Evolutionary conservation across 805 yeast species (phyloP).

Genomic region (Saturnispora besseyi): DNA sequence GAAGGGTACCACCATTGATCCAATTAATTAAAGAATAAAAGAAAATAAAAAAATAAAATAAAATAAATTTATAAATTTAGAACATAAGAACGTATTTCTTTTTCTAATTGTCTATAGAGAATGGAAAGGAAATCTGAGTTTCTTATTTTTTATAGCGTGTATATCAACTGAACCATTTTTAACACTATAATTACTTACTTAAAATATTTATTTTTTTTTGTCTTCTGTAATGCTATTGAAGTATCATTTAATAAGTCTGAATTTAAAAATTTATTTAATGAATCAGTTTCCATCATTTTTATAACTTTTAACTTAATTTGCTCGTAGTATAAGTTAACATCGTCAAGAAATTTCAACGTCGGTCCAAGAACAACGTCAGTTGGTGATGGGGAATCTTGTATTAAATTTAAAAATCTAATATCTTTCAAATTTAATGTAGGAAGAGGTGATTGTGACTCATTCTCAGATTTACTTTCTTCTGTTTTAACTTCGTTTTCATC

Average conservation of each 20-base stretch:
- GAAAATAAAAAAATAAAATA: neutral
- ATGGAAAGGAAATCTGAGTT: neutral
- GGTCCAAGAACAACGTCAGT: slow-evolving; percentile 27
- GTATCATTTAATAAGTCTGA: slow-evolving; percentile 30
- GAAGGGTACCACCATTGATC: slow-evolving; percentile 85
- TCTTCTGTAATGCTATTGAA: neutral
- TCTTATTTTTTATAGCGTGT: neutral
- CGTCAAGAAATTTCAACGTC: slow-evolving; percentile 30
- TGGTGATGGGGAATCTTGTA: slow-evolving; percentile 21
- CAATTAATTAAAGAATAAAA: slow-evolving; percentile 37
- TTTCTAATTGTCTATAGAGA: neutral
- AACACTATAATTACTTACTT: neutral
- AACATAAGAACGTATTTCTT: neutral
- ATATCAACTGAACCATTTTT: neutral
- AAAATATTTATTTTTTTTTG: neutral
- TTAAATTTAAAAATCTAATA: slow-evolving; percentile 22
- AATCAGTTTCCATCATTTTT: slow-evolving; percentile 60
- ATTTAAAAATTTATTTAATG: slow-evolving; percentile 57
- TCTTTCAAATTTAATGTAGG: slow-evolving; percentile 5
- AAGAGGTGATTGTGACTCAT: neutral
- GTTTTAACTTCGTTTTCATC: neutral
- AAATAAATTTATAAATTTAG: neutral
- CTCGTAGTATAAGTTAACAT: slow-evolving; percentile 37
- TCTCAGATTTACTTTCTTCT: neutral
- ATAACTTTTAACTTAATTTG: slow-evolving; percentile 42